Percentiles rank a stretch among this genome's conserved stretches.
Conservation (phyloP, 2,329 filamentous ascomycete species). For the Exophiala oligosperma region DNA sequence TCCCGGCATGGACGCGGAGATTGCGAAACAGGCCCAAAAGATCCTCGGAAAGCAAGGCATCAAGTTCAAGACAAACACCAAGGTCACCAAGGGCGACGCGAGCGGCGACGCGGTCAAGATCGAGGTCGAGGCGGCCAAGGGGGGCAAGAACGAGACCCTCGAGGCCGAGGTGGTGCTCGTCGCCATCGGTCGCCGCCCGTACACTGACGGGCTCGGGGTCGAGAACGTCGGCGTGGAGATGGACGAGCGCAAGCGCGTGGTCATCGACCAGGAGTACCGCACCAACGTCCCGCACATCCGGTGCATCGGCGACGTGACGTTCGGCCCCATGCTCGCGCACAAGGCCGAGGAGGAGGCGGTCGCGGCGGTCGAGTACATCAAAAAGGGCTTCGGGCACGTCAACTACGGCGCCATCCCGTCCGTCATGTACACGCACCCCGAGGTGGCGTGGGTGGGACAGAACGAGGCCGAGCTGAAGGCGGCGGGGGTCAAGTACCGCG, state of each 20-base stretch:
- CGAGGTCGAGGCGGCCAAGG: conserved; percentile 87
- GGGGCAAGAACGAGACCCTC: conserved; percentile 88
- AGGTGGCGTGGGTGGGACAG: conserved; percentile 98
- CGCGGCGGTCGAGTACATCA: conserved; percentile 93
- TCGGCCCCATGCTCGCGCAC: conserved; percentile 98
- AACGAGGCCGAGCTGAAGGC: conserved; percentile 95
- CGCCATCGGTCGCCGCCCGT: conserved; percentile 92
- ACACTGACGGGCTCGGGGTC: conserved; percentile 85
- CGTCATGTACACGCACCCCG: conserved; percentile 99
- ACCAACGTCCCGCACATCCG: conserved; percentile 97
- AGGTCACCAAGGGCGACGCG: conserved; percentile 84
- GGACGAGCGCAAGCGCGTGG: conserved; percentile 89
- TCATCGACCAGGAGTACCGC: conserved; percentile 98
- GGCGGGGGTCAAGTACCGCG: conserved; percentile 84
- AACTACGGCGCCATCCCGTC: conserved; percentile 98
- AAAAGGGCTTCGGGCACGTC: conserved; percentile 96
- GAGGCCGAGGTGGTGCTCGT: conserved; percentile 95
- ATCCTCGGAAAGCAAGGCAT: conserved; percentile 94
- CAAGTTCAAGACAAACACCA: conserved; percentile 97
- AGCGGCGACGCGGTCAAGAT: conserved; percentile 76
- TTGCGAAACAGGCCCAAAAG: conserved; percentile 89
- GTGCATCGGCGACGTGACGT: conserved; percentile 92
- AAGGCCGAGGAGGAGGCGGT: conserved; percentile 99
- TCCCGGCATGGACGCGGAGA: conserved; percentile 93
- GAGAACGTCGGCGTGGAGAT: conserved; percentile 92